Conservation (phyloP, 805 yeast genomes). For the Cyberlindnera japonica region DNA sequence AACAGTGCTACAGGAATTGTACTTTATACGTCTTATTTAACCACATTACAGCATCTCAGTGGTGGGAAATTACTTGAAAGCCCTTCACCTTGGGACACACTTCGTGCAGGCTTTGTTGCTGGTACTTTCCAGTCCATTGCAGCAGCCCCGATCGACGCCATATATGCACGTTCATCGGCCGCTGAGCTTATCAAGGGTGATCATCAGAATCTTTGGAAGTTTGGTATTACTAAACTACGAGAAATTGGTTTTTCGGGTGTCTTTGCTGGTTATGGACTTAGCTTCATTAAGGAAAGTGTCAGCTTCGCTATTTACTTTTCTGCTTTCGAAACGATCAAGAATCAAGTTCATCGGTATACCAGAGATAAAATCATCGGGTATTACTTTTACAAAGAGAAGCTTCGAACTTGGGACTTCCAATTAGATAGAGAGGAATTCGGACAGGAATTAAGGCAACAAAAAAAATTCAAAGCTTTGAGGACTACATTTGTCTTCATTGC, state of each 20-base stretch:
- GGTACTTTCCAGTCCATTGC: constrained; percentile 86
- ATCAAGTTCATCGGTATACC: constrained; percentile 53
- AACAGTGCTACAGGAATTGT: constrained; percentile 88
- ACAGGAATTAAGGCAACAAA: constrained; percentile 27
- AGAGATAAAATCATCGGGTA: constrained; percentile 42
- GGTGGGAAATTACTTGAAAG: constrained; percentile 20
- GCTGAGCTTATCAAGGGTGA: constrained; percentile 67
- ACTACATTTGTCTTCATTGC: constrained; percentile 73
- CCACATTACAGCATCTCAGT: constrained; percentile 41
- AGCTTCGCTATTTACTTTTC: constrained; percentile 85
- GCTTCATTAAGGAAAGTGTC: constrained; percentile 69
- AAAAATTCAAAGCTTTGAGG: constrained; percentile 44
- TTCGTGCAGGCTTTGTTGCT: constrained; percentile 79
- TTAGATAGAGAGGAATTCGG: constrained; percentile 21
- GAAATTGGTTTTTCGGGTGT: constrained; percentile 82
- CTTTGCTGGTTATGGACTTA: constrained; percentile 83
- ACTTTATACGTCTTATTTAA: constrained; percentile 76
- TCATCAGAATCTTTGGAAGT: constrained; percentile 72
- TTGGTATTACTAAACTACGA: constrained; percentile 61
- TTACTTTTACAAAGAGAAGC: constrained; percentile 36
- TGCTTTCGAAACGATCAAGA: constrained; percentile 75
- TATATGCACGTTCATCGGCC: constrained; percentile 75
- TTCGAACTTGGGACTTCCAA: constrained; percentile 26
- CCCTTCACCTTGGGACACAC: constrained; percentile 46
- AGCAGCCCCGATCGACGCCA: constrained; percentile 92